Base-by-base conservation (phyloP, 805 yeast genomes). In the Candida nitratophila region DNA sequence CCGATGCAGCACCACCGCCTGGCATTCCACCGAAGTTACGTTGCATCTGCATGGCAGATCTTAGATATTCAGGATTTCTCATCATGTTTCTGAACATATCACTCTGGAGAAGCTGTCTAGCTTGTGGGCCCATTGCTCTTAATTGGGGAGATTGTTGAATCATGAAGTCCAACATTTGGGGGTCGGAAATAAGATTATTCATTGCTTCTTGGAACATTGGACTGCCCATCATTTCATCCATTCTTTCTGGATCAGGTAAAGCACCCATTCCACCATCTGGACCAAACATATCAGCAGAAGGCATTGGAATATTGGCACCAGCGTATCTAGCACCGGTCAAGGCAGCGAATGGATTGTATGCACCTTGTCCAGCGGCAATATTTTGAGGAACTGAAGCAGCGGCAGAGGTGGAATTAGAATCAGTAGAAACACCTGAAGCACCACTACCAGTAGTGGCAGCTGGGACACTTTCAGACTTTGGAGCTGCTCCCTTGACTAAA, bases 241-340 rank as follows among this genome's bases (percentile, higher is more conserved):
- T 60, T 49, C 86, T 89, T 41, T 83, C 90, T 40, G 86, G 84
- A 53, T 79, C 81, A 12, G 95, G 90, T 54, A 82, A 67, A 39
- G 76, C 77, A 37, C 81, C 81, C 86, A 84, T 77, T 16, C 97
- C 98, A 35, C 95, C 96, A 62, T 90, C 97, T 24, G 96, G 90
- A 1, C 96, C 96, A 68, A 91, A 89, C 84, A 87, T 76, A 39
- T 82, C 77, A 1, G 88, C 87, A 3, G 86, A 74, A 5, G 99
- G 98, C 64, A 93, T 71, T 55, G 88, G 90, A 8, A 89, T 76
- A 40, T 70, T 67, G 54, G 79, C 81, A 1, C 99, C 99, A 2
- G 98, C 97, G 58, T 89, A 93, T 44, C 97, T 78, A 2, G 98
- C 98, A 41, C 96, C 91, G 0, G 98, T 91, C 50, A 91, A 71